phyloP scores from a whole-genome alignment of 257 asterid species.

The Ballota nigra region DNA sequence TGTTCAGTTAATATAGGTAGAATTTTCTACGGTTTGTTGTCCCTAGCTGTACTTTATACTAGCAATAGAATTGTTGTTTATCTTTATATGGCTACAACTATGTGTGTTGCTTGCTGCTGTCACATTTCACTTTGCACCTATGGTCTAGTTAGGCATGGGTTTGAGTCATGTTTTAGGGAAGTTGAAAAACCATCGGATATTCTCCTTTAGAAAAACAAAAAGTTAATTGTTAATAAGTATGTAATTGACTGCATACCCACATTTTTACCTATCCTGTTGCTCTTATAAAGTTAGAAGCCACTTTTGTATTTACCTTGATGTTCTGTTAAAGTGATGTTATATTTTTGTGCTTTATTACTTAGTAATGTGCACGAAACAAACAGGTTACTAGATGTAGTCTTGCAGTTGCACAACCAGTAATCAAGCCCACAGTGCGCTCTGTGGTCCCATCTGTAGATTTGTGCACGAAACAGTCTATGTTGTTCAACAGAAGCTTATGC shows the following conservation, averaged over 20 bases:
- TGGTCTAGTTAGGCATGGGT: background rate
- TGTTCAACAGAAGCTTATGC: constrained; percentile 42
- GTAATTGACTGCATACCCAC: background rate
- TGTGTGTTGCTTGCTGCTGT: background rate
- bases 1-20: background rate
- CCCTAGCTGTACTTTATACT: background rate
- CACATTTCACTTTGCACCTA: background rate
- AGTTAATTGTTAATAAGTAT: background rate
- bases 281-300: background rate
- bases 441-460: constrained; percentile 34
- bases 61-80: background rate
- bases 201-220: background rate
- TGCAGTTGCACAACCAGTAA: constrained; percentile 49
- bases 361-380: background rate
- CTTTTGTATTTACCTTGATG: background rate
- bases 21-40: background rate
- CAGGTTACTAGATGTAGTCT: constrained; percentile 73
- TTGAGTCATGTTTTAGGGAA: background rate
- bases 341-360: background rate
- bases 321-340: background rate
- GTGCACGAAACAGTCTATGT: constrained; percentile 38
- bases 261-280: background rate
- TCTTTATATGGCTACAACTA: background rate
- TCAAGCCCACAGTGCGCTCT: constrained; percentile 44
- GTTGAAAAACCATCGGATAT: background rate